These are phyloP conservation scores for Schizophyllum amplum DNA, from an alignment of 1,284 basidiomycete species.

Conservation along the genomic window DNA sequence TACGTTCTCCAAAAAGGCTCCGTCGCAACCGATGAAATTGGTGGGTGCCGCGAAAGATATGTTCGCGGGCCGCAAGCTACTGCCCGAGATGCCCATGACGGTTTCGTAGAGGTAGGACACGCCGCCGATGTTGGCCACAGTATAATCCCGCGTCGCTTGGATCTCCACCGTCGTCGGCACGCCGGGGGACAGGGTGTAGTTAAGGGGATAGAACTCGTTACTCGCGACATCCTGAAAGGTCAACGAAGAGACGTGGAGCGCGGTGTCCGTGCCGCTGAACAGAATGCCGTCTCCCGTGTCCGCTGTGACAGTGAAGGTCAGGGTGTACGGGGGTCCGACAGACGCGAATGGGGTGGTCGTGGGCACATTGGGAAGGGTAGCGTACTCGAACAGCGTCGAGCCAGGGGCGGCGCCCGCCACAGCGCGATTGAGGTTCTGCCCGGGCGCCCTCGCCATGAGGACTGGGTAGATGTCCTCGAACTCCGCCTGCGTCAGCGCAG, in stretches of 20 bases:
- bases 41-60: conserved; percentile 40
- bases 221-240: conserved; percentile 29
- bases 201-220: conserved; percentile 26
- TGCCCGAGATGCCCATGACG: conserved; percentile 31
- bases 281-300: conserved; percentile 13
- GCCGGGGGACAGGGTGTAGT: conserved; percentile 21
- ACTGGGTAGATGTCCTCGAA: conserved; percentile 23
- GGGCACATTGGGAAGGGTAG: conserved; percentile 12
- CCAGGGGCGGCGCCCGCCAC: conserved; percentile 14
- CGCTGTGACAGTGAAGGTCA: conserved; percentile 27
- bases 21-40: conserved; percentile 20
- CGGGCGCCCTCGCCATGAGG: conserved; percentile 24
- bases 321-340: conserved; percentile 36
- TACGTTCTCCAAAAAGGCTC: background rate
- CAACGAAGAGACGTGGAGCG: conserved; percentile 28
- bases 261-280: conserved; percentile 30
- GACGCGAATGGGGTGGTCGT: conserved; percentile 26
- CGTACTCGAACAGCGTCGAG: conserved; percentile 19
- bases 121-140: conserved; percentile 25
- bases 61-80: conserved; percentile 29
- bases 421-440: conserved; percentile 29
- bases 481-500: conserved; percentile 20
- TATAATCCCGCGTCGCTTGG: conserved; percentile 28
- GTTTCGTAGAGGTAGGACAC: conserved; percentile 27
- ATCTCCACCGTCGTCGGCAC: conserved; percentile 27